These are phyloP conservation scores for Termitomyces sp. DNA, from an alignment of 768 basidiomycete genomes.

Conservation along the genomic window DNA sequence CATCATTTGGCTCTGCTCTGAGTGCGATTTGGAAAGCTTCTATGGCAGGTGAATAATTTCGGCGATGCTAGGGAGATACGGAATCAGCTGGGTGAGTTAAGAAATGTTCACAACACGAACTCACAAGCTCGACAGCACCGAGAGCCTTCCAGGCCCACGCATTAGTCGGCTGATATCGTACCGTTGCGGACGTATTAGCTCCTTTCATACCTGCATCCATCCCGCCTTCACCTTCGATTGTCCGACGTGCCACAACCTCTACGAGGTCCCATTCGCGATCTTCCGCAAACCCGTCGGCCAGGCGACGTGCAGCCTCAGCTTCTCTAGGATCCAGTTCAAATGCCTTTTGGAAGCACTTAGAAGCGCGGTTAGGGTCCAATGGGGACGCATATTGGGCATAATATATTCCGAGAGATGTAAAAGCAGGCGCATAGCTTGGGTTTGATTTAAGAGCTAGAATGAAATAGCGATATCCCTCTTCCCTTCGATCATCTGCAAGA, in stretches of 20 bases:
- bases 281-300: slow-evolving; percentile 88
- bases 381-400: slow-evolving; percentile 69
- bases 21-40: slow-evolving; percentile 84
- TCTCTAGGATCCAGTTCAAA: slow-evolving; percentile 94
- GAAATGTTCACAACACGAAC: slow-evolving; percentile 18
- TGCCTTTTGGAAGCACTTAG: slow-evolving; percentile 96
- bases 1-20: slow-evolving; percentile 71
- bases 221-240: slow-evolving; percentile 92
- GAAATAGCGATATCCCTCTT: slow-evolving; percentile 74
- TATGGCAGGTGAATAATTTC: slow-evolving; percentile 69
- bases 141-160: slow-evolving; percentile 98
- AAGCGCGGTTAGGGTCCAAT: slow-evolving; percentile 77
- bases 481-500: slow-evolving; percentile 36
- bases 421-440: slow-evolving; percentile 80
- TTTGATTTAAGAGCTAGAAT: slow-evolving; percentile 74
- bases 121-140: slow-evolving; percentile 85
- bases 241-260: slow-evolving; percentile 86
- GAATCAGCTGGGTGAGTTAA: slow-evolving; percentile 1
- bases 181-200: slow-evolving; percentile 19
- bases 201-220: slow-evolving; percentile 48
- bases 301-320: slow-evolving; percentile 71
- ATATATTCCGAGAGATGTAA: slow-evolving; percentile 89
- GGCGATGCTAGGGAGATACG: slow-evolving; percentile 43
- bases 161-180: slow-evolving; percentile 67
- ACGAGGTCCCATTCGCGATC: slow-evolving; percentile 95